These are phyloP conservation scores for Limtongia smithiae DNA, from an alignment of 805 yeast genomes.

Conservation along the genomic window DNA sequence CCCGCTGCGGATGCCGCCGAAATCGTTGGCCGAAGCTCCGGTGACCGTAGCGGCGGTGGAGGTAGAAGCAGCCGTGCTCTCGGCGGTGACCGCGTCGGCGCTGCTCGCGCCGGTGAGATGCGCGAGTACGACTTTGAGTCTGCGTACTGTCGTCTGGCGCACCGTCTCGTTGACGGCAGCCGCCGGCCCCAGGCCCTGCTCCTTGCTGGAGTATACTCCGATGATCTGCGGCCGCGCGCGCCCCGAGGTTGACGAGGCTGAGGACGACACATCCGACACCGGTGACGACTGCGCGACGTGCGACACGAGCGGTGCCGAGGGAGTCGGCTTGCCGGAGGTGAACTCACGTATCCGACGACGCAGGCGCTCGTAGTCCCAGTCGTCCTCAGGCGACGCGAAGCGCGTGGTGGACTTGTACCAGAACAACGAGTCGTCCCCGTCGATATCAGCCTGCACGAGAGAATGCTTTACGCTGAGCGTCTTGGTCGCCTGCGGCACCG, in stretches of 20 bases:
- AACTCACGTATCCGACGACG: conserved; percentile 20
- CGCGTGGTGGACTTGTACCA: conserved; percentile 26
- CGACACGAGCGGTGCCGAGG: not conserved
- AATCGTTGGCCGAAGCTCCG: too few species aligned
- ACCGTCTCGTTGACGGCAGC: conserved; percentile 17
- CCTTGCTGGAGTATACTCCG: not conserved
- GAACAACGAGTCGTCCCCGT: conserved; percentile 25
- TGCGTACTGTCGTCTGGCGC: conserved; percentile 14
- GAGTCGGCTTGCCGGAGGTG: conserved; percentile 1
- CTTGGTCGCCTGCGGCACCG: not conserved
- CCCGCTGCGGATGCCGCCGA: not conserved
- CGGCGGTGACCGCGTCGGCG: not conserved
- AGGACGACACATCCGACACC: not conserved
- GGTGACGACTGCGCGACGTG: not conserved
- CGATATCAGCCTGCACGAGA: conserved; percentile 22
- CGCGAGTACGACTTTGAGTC: conserved; percentile 17
- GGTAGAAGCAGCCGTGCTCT: not conserved
- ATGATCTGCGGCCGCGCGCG: not conserved
- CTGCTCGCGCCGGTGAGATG: conserved; percentile 9
- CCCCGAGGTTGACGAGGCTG: conserved; percentile 1
- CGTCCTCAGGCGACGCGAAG: conserved; percentile 23
- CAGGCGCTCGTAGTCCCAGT: conserved; percentile 25
- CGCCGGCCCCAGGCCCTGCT: conserved; percentile 15
- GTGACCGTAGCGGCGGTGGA: conserved; percentile 6
- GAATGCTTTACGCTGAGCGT: conserved; percentile 12